Percentiles rank a stretch among this genome's conserved stretches.
Conservation (phyloP, 2,329 filamentous ascomycete genomes). For the Nannizziopsis arthrosporioides region DNA sequence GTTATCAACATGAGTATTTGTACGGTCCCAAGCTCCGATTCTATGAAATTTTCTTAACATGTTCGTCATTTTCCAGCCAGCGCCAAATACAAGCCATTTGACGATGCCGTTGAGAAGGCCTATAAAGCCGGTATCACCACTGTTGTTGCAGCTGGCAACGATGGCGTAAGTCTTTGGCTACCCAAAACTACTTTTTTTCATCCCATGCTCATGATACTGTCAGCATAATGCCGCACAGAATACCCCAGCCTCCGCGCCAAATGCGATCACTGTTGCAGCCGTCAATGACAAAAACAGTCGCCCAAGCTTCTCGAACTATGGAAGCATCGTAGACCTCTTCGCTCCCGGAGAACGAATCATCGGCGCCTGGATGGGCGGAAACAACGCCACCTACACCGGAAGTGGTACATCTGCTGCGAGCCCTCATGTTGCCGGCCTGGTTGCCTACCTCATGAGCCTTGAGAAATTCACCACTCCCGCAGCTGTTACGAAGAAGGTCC, state of each 20-base stretch:
- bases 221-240: constrained; percentile 22
- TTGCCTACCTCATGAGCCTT: constrained; percentile 38
- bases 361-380: constrained; percentile 38
- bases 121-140: constrained; percentile 11
- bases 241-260: constrained; percentile 29
- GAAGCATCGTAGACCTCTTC: constrained; percentile 43
- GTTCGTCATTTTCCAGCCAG: constrained; percentile 1
- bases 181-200: neutral
- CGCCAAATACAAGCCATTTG: constrained; percentile 10
- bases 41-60: neutral
- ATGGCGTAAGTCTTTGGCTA: constrained; percentile 5
- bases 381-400: constrained; percentile 33
- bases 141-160: constrained; percentile 11
- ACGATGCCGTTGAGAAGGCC: constrained; percentile 9
- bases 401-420: constrained; percentile 29
- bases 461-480: constrained; percentile 8
- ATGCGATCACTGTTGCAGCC: constrained; percentile 34
- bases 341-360: constrained; percentile 45
- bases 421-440: constrained; percentile 42
- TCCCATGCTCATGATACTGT: neutral
- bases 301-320: constrained; percentile 33
- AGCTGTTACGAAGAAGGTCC: constrained; percentile 7
- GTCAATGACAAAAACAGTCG: constrained; percentile 23
- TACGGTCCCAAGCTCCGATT: neutral
- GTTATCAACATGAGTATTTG: constrained; percentile 13